These are phyloP conservation scores for Eudorina sp. DNA, from an alignment of 139 green algal species.

Conservation along the genomic window DNA sequence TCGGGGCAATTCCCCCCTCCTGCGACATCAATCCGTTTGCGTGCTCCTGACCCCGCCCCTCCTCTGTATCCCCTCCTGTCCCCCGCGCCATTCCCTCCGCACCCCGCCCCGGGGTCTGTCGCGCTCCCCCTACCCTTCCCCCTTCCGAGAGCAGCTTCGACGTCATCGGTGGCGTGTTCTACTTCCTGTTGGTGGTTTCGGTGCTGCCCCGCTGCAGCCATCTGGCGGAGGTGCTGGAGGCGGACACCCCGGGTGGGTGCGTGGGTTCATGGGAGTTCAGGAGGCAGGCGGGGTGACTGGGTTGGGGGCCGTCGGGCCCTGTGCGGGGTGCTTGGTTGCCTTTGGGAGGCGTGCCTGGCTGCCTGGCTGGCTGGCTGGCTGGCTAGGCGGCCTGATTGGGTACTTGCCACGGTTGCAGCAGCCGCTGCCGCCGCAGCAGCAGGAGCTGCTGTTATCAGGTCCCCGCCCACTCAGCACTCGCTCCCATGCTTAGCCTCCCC, in stretches of 20 bases:
- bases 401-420: too few relatives aligned
- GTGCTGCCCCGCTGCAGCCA: slow-evolving; percentile 81
- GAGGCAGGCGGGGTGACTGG: background rate
- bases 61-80: slow-evolving; percentile 63
- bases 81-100: too few relatives aligned
- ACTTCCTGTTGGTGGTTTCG: slow-evolving; percentile 90
- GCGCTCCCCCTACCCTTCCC: too few relatives aligned
- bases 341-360: too few relatives aligned
- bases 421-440: too few relatives aligned
- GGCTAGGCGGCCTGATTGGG: too few relatives aligned
- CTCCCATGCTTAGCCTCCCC: background rate
- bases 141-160: slow-evolving; percentile 81
- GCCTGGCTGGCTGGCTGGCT: too few relatives aligned
- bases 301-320: background rate
- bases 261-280: background rate
- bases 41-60: background rate
- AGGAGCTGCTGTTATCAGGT: too few relatives aligned
- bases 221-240: slow-evolving; percentile 38
- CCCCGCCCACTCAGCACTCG: background rate
- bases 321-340: too few relatives aligned
- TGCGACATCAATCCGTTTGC: background rate
- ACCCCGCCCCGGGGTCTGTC: too few relatives aligned
- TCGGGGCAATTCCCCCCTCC: too few relatives aligned
- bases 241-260: slow-evolving; percentile 17
- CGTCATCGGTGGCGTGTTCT: slow-evolving; percentile 87